Evolutionary conservation across 176 grass and related monocot species (phyloP).

Genomic region (Musa acuminata): DNA sequence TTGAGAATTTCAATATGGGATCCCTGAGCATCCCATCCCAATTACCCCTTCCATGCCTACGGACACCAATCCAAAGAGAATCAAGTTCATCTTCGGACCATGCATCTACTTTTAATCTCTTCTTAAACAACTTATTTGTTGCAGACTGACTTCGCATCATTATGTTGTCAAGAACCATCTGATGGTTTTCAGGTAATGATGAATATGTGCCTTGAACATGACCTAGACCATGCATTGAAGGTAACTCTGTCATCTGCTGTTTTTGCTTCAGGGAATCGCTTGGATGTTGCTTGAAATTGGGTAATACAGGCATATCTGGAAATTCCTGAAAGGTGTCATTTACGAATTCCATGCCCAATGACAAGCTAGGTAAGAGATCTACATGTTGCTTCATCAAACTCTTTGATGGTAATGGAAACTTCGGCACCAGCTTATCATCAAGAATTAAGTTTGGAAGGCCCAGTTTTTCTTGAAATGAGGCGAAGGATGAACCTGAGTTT

Average conservation of each 20-base stretch:
- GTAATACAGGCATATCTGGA: slow-evolving; percentile 34
- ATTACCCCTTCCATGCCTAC: slow-evolving; percentile 90
- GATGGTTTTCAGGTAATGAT: slow-evolving; percentile 83
- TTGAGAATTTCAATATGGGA: slow-evolving; percentile 78
- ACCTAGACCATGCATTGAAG: slow-evolving; percentile 56
- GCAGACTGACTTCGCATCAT: slow-evolving; percentile 75
- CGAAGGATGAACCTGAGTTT: slow-evolving; percentile 45
- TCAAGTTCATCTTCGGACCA: slow-evolving; percentile 99
- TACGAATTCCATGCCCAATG: slow-evolving; percentile 45
- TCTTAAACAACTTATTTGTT: slow-evolving; percentile 69
- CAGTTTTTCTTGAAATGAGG: slow-evolving; percentile 81
- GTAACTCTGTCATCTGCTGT: slow-evolving; percentile 47
- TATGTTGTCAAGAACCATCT: slow-evolving; percentile 83
- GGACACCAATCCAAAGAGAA: slow-evolving; percentile 94
- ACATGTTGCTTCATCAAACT: slow-evolving; percentile 41
- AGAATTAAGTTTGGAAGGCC: slow-evolving; percentile 63
- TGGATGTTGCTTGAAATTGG: slow-evolving; percentile 53
- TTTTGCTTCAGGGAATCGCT: slow-evolving; percentile 57
- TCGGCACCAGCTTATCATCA: slow-evolving; percentile 33
- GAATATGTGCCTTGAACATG: slow-evolving; percentile 47
- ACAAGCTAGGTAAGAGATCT: slow-evolving; percentile 59
- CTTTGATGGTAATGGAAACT: slow-evolving; percentile 34
- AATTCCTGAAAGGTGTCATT: slow-evolving; percentile 48
- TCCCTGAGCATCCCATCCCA: slow-evolving; percentile 94
- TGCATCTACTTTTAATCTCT: slow-evolving; percentile 57